Conservation (phyloP, 345 rosid genomes). For the Eucalyptus erythrocorys region DNA sequence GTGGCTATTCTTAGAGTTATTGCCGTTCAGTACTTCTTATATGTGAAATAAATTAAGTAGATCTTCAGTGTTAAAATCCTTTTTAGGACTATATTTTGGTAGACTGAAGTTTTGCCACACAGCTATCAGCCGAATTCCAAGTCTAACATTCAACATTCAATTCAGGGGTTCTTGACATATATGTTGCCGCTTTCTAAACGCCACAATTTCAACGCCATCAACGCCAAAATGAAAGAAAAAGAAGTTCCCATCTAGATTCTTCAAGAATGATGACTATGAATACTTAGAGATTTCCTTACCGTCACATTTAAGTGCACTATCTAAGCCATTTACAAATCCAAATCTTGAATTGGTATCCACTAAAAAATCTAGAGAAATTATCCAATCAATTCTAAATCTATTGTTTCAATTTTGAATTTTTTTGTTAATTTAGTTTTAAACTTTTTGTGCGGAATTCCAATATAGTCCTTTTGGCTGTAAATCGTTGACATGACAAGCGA, state of each 20-base stretch:
- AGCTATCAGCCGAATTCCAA: not conserved
- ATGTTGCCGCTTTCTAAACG: not conserved
- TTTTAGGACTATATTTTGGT: not conserved
- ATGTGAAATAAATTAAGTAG: not conserved
- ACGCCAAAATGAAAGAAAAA: not conserved
- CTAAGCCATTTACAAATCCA: not conserved
- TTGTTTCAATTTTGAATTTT: not conserved
- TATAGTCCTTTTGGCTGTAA: accelerated
- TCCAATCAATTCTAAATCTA: accelerated
- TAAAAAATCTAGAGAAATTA: not conserved
- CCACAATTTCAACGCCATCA: not conserved
- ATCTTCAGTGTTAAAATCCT: not conserved
- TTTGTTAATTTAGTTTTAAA: accelerated
- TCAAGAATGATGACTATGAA: not conserved
- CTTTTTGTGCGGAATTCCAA: accelerated
- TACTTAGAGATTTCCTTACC: not conserved
- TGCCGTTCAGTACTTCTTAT: not conserved
- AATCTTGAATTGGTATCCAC: not conserved
- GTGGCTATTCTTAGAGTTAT: not conserved
- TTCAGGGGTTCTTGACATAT: not conserved
- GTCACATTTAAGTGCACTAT: not conserved
- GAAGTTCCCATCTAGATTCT: not conserved
- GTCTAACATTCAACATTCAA: not conserved
- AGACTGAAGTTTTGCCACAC: not conserved
- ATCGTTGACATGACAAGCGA: accelerated